A percentile compares a stretch with the other conserved stretches of the same genome.
These are phyloP conservation scores for Mangifera indica DNA, from an alignment of 345 rosid species.

Conservation along the genomic window DNA sequence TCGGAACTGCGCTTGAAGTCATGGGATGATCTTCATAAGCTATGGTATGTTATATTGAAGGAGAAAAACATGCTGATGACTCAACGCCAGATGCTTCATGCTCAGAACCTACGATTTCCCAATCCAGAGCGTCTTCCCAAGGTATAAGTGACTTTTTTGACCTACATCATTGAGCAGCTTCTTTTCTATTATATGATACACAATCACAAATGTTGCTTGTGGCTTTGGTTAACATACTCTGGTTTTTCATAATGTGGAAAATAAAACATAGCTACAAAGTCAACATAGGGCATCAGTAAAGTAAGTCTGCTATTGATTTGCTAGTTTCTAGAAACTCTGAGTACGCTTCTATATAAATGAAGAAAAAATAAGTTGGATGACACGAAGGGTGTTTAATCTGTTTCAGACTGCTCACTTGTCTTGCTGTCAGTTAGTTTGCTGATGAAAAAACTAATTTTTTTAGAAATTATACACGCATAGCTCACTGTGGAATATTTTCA, in stretches of 20 bases:
- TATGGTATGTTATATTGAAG: slow-evolving; percentile 85
- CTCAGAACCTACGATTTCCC: slow-evolving; percentile 79
- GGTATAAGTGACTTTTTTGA: slow-evolving; percentile 37
- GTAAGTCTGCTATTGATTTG: background rate
- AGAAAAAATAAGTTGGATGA: background rate
- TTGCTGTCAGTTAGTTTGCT: background rate
- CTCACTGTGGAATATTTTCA: background rate
- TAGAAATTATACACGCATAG: background rate
- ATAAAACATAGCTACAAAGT: background rate
- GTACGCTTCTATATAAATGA: background rate
- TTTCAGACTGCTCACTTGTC: background rate
- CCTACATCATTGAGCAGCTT: background rate
- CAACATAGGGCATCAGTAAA: background rate
- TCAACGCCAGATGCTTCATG: slow-evolving; percentile 93
- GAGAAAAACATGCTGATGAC: slow-evolving; percentile 98
- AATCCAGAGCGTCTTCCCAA: slow-evolving; percentile 98
- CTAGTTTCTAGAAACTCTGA: slow-evolving; percentile 1
- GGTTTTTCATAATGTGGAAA: background rate
- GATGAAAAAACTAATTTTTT: background rate
- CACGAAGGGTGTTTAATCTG: background rate
- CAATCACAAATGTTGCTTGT: background rate
- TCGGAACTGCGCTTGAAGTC: slow-evolving; percentile 85
- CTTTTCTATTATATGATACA: background rate
- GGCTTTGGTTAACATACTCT: background rate
- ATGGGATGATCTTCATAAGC: slow-evolving; percentile 90